Base-by-base conservation (phyloP, 2,329 filamentous ascomycete species). In the Knoxdaviesia capensis region DNA sequence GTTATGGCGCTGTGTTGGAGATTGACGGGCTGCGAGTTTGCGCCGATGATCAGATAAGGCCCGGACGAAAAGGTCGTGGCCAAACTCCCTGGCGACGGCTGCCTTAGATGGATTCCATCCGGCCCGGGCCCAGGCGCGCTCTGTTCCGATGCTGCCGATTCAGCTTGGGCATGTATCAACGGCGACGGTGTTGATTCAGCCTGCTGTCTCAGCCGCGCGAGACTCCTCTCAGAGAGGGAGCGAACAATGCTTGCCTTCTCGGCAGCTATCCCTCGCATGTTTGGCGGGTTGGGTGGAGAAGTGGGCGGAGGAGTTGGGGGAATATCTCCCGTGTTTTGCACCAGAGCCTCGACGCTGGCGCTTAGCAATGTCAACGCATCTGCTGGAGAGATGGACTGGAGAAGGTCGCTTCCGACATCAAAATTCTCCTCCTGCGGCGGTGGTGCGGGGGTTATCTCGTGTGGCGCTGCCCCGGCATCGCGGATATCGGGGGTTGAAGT, bases 301-400 rank as follows among this genome's bases (percentile, higher is more conserved):
- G 68, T 68, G 2, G 77, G 69, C 5, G 80, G 79, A 43, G 80
- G 82, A n/a, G 79, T 90, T 10, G 80, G 80, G 28, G 82, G 83
- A 8, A 90, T 66, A 52, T 93, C 83, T 53, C 82, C 80, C 2
- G 80, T 83, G 45, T 78, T 65, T 47, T 71, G 69, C 31, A 85
- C 78, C 41, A 90, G 66, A 4, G 74, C 68, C 51, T 86, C 80
- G 46, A 86, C 64, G 44, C 74, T 74, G 35, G 74, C 68, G 49
- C 77, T 77, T n/a, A 96, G 69, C 48, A 93, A 64, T 53, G 79
- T 81, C 53, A 96, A 69, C 5, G 87, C 87, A 2, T 76, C 76
- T 41, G 78, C 66, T 4, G 85, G 75, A 1, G 55, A 86, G 78
- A 57, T 81, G 68, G 20, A 20, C 20, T 20, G 20, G 20, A 20